Evolutionary conservation across 371 early-diverging fungal genomes (phyloP).

Genomic region (Mucor racemosus): DNA sequence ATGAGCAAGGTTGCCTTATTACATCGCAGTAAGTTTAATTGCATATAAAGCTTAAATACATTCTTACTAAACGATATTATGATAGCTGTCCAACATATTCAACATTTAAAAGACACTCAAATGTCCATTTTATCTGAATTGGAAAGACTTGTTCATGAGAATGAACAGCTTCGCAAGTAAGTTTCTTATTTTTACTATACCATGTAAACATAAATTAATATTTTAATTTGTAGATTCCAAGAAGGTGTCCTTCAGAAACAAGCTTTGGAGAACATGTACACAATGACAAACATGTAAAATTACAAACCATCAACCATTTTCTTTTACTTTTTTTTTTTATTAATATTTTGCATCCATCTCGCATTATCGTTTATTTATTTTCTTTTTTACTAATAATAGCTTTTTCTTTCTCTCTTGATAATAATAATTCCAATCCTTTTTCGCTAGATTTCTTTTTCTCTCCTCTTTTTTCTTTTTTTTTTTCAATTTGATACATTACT

Average conservation of each 20-base stretch:
- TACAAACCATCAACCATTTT: slow-evolving; percentile 1
- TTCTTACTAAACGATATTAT: neutral
- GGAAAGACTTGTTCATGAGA: slow-evolving; percentile 43
- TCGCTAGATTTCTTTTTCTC: neutral
- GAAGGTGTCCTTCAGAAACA: slow-evolving; percentile 37
- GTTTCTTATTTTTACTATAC: slow-evolving; percentile 5
- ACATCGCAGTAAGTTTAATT: slow-evolving; percentile 40
- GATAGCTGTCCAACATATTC: slow-evolving; percentile 46
- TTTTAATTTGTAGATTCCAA: slow-evolving; percentile 27
- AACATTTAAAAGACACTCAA: slow-evolving; percentile 44
- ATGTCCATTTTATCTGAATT: slow-evolving; percentile 40
- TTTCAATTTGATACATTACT: neutral
- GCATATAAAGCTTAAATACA: neutral
- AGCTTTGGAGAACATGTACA: slow-evolving; percentile 41
- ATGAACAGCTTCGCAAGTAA: slow-evolving; percentile 47
- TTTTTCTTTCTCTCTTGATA: slow-evolving; percentile 9
- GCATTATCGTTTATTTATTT: slow-evolving; percentile 7
- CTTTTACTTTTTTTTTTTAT: too few species aligned
- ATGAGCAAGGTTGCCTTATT: slow-evolving; percentile 45
- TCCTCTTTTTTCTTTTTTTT: neutral
- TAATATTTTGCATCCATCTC: slow-evolving; percentile 3
- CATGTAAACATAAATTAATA: neutral
- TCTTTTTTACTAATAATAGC: slow-evolving; percentile 14
- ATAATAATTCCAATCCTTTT: neutral
- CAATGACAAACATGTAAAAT: slow-evolving; percentile 33